These are phyloP conservation scores for Gentiana straminea DNA, from an alignment of 257 asterid genomes.

Conservation along the genomic window DNA sequence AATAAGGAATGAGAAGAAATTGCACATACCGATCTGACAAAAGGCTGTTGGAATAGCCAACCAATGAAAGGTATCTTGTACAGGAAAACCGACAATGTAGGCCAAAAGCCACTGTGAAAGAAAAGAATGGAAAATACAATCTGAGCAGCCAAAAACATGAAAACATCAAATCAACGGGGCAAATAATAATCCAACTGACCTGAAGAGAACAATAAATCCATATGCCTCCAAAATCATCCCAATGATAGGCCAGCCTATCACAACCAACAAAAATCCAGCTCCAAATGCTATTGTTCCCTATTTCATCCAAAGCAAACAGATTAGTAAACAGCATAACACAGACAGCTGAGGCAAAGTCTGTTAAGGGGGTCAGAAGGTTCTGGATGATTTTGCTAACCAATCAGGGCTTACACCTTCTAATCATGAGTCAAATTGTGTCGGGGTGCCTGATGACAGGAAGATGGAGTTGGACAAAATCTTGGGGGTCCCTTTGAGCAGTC, in stretches of 20 bases:
- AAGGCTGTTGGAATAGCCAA: constrained; percentile 92
- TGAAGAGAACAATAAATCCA: constrained; percentile 91
- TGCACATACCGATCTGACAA: constrained; percentile 69
- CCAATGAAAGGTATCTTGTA: constrained; percentile 89
- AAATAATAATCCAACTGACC: constrained; percentile 25
- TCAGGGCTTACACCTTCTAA: too few species aligned
- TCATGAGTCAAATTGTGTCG: too few species aligned
- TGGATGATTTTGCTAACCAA: too few species aligned
- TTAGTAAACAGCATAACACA: constrained; percentile 5
- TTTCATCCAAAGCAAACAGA: constrained; percentile 5
- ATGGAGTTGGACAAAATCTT: too few species aligned
- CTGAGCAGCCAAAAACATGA: constrained; percentile 9
- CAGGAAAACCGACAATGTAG: constrained; percentile 81
- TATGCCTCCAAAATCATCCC: constrained; percentile 96
- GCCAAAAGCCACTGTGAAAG: constrained; percentile 94
- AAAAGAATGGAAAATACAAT: neutral
- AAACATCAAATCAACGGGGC: neutral
- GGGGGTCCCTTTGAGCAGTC: too few species aligned
- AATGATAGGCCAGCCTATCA: constrained; percentile 86
- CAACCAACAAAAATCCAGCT: constrained; percentile 69
- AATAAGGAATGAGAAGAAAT: neutral
- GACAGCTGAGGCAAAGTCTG: neutral
- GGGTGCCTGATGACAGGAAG: too few species aligned
- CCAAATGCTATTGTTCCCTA: constrained; percentile 82
- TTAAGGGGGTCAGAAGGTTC: too few species aligned